phyloP scores from a whole-genome alignment of 2,329 filamentous ascomycete species.

The Tolypocladium endophyticum region DNA sequence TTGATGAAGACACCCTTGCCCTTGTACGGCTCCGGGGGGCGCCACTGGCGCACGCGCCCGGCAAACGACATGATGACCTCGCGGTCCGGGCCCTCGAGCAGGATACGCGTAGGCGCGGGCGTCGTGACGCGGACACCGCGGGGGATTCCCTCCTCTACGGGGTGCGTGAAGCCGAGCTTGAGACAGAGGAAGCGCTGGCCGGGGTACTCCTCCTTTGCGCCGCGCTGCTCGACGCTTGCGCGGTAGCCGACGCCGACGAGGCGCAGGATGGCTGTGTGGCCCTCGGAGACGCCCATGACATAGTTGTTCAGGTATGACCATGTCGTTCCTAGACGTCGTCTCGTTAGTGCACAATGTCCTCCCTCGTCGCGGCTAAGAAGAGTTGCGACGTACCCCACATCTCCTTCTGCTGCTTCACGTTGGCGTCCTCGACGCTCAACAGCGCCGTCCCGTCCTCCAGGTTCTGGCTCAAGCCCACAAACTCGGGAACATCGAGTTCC shows the following conservation, averaged over 20 bases:
- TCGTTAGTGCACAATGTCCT: neutral
- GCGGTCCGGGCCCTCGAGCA: conserved; percentile 81
- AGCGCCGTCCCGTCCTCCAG: conserved; percentile 49
- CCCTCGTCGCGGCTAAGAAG: neutral
- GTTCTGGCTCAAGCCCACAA: conserved; percentile 63
- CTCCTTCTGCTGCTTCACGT: conserved; percentile 66
- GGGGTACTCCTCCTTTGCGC: conserved; percentile 62
- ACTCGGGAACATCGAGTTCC: conserved; percentile 68
- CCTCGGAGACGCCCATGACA: conserved; percentile 90
- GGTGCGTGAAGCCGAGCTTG: conserved; percentile 95
- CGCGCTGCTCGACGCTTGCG: conserved; percentile 71
- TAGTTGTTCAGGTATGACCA: conserved; percentile 85
- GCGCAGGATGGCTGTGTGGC: conserved; percentile 84
- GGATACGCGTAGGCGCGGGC: conserved; percentile 80
- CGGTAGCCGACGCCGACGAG: conserved; percentile 94
- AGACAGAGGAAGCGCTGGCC: conserved; percentile 85
- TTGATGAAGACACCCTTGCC: conserved; percentile 99
- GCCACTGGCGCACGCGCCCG: conserved; percentile 78
- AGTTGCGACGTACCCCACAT: conserved; percentile 72
- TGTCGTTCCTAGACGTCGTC: conserved; percentile 55
- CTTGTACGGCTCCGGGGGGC: conserved; percentile 94
- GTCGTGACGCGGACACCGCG: conserved; percentile 74
- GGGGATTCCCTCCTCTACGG: conserved; percentile 81
- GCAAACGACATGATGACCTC: conserved; percentile 86
- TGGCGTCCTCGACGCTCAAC: conserved; percentile 59